Base-by-base conservation (phyloP, 2,329 filamentous ascomycete genomes). In the Didymella arachidicola region DNA sequence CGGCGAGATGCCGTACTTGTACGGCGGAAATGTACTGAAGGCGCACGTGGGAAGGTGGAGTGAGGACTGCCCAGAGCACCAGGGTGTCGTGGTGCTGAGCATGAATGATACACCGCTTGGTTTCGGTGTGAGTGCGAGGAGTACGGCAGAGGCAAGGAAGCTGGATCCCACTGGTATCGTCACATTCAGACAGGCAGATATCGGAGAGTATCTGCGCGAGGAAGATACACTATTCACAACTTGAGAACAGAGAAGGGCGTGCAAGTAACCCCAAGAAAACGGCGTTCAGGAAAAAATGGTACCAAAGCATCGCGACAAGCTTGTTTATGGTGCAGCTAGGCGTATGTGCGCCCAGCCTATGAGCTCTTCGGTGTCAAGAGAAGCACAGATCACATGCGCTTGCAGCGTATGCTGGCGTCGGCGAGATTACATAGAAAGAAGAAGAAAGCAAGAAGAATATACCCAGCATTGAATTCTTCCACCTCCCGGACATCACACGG, bases 1-100 rank as follows among this genome's bases (percentile, higher is more conserved):
- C 79, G 95, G 95, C 67, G 93, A 96, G 73, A 97, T 97, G 93
- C 94, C 95, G 1, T 98, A 96, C 77, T 81, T 99, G 45, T 99
- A 98, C 79, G 95, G 95, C 52, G 91, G 92, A 57, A 93, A 98
- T 78, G 84, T 96, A 51, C 87, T 96, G 67, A 92, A 92, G 77
- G 90, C 89, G 30, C 90, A 93, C 76, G 86, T 95, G 18, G 92
- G 92, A 19, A 82, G 93, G 61, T 94, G 91, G 88, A 91, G 88
- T 39, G 93, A 97, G 72, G 94, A 98, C 81, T 93, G 90, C 70
- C 93, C 94, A 0, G 93, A 96, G 79, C 93, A 98, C 79, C 89
- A 93, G 70, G 95, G 95, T 41, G 89, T 97, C 12, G 87, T 99
- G 45, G 90, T 99, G 22, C 88, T 92, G 80, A 89, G 86, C 72